phyloP scores from a whole-genome alignment of 495 filamentous ascomycete genomes.

The Podospora pseudocomata region DNA sequence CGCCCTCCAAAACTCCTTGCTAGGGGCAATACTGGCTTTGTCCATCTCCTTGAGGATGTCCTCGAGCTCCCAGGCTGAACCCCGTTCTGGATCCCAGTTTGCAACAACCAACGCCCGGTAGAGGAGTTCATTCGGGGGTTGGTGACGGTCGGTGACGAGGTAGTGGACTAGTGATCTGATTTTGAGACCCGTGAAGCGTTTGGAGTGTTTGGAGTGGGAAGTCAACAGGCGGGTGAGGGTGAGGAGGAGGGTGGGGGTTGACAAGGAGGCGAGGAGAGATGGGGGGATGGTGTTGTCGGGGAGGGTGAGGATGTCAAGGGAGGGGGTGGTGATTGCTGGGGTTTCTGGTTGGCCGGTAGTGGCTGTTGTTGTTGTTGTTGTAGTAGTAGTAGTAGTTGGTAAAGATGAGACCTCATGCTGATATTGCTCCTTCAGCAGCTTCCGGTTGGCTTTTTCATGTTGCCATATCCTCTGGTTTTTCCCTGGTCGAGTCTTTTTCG shows the following conservation, averaged over 20 bases:
- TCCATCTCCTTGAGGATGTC: conserved; percentile 69
- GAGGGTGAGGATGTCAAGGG: neutral
- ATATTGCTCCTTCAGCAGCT: neutral
- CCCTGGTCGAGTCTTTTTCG: neutral
- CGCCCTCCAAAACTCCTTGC: conserved; percentile 64
- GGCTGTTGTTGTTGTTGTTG: neutral
- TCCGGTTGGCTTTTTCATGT: neutral
- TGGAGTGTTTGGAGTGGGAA: neutral
- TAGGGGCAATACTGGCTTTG: conserved; percentile 52
- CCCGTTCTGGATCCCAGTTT: conserved; percentile 60
- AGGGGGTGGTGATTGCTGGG: neutral
- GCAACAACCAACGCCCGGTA: conserved; percentile 71
- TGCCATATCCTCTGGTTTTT: neutral
- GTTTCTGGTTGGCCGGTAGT: neutral
- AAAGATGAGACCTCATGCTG: neutral
- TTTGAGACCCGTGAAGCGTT: neutral
- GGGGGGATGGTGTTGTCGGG: neutral
- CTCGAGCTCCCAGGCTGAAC: conserved; percentile 59
- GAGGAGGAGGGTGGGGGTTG: neutral
- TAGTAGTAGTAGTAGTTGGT: neutral
- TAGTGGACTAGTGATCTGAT: conserved; percentile 47
- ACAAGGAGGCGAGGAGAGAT: neutral
- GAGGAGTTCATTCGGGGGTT: conserved; percentile 61
- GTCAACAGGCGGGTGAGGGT: neutral
- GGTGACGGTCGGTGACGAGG: conserved; percentile 58